These are phyloP conservation scores for Epichloe bromicola DNA, from an alignment of 2,329 filamentous ascomycete species.

Conservation along the genomic window DNA sequence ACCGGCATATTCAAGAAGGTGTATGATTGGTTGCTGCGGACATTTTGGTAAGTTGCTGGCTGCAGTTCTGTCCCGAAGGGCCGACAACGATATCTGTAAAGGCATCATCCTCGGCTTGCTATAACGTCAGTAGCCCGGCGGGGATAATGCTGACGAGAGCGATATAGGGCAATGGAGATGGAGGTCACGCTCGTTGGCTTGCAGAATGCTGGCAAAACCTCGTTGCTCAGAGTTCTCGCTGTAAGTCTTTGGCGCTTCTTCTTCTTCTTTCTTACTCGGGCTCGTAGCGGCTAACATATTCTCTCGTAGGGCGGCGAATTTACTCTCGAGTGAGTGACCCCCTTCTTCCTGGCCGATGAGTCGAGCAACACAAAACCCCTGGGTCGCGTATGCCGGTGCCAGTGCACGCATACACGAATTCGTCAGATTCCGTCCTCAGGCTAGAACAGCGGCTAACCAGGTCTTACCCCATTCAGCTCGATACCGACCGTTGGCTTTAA, in stretches of 20 bases:
- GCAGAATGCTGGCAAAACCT: slow-evolving; percentile 97
- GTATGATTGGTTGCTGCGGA: slow-evolving; percentile 96
- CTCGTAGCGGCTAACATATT: neutral
- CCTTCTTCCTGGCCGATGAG: neutral
- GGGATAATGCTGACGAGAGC: slow-evolving; percentile 9
- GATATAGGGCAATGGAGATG: slow-evolving; percentile 87
- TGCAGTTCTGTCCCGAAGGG: neutral
- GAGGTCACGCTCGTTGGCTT: slow-evolving; percentile 98
- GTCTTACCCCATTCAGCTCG: slow-evolving; percentile 47
- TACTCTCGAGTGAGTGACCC: slow-evolving; percentile 75
- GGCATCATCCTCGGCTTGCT: neutral
- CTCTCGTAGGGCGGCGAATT: slow-evolving; percentile 78
- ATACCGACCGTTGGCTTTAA: slow-evolving; percentile 99
- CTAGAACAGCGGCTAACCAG: neutral
- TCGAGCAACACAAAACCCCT: neutral
- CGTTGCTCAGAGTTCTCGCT: slow-evolving; percentile 80
- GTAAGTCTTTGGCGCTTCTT: slow-evolving; percentile 43
- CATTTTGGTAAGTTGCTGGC: slow-evolving; percentile 67
- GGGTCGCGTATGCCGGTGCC: neutral
- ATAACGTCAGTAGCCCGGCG: neutral
- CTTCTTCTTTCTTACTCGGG: neutral
- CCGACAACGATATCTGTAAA: neutral
- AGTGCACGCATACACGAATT: neutral
- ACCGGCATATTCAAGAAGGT: slow-evolving; percentile 83
- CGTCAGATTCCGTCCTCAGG: neutral